These are phyloP conservation scores for Penicillium sumatraense DNA, from an alignment of 2,329 filamentous ascomycete genomes.

Conservation along the genomic window DNA sequence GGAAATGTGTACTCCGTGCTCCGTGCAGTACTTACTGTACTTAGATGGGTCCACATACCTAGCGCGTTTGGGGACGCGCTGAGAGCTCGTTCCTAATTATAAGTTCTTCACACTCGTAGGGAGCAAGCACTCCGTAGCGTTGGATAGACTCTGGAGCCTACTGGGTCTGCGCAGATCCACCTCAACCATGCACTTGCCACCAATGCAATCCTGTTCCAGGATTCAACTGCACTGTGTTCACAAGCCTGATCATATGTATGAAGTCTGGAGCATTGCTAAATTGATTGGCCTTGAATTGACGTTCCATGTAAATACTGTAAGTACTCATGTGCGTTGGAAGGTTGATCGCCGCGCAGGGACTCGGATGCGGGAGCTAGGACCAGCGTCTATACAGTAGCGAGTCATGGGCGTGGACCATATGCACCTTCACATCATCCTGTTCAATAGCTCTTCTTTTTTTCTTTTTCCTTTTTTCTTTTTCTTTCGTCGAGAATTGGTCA, in stretches of 20 bases:
- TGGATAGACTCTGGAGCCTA: neutral
- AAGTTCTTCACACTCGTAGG: slow-evolving; percentile 5
- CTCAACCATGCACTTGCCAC: neutral
- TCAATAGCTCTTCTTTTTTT: no score
- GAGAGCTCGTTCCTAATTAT: slow-evolving; percentile 3
- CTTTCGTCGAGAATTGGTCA: no score
- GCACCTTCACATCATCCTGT: neutral
- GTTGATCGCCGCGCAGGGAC: slow-evolving; percentile 25
- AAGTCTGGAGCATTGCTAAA: no score
- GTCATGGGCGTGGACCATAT: neutral
- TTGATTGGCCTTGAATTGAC: slow-evolving; percentile 14
- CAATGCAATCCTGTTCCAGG: neutral
- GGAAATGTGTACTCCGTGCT: no score
- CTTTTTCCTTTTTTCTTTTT: no score
- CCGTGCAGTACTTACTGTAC: no score
- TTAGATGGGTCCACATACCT: slow-evolving; percentile 1
- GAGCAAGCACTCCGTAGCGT: neutral
- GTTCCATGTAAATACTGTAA: neutral
- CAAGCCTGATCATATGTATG: slow-evolving; percentile 7
- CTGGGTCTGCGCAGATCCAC: neutral
- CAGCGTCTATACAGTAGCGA: neutral
- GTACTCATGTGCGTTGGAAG: slow-evolving; percentile 1
- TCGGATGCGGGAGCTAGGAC: slow-evolving; percentile 9
- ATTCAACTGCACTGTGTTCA: neutral
- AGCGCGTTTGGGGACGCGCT: neutral